Conservation (phyloP, 2,329 filamentous ascomycete species). For the Neophaeococcomyces mojaviensis region DNA sequence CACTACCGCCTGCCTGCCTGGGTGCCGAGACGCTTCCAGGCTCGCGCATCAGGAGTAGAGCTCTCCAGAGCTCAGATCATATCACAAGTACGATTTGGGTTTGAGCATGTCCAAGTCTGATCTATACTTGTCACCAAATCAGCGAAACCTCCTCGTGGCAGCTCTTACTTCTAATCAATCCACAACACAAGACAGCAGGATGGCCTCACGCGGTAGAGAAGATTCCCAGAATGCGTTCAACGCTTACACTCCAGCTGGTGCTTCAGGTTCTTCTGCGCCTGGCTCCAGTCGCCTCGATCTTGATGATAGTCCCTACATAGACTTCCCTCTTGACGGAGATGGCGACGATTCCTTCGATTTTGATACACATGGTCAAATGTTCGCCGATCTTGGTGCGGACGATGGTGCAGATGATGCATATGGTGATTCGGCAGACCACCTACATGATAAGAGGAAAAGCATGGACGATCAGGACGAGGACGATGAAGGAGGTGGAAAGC, state of each 20-base stretch:
- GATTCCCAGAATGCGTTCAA: background rate
- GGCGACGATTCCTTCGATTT: conserved; percentile 67
- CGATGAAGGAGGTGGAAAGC: conserved; percentile 61
- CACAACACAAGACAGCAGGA: conserved; percentile 6
- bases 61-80: background rate
- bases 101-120: conserved; percentile 32
- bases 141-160: conserved; percentile 68
- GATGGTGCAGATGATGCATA: conserved; percentile 31
- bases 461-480: conserved; percentile 48
- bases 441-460: conserved; percentile 55
- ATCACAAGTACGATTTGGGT: background rate
- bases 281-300: conserved; percentile 42
- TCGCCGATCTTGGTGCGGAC: conserved; percentile 60
- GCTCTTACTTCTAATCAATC: conserved; percentile 64
- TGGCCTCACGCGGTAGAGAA: background rate
- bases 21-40: background rate
- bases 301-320: conserved; percentile 73
- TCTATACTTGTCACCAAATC: conserved; percentile 66
- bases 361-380: conserved; percentile 59
- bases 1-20: background rate
- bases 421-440: conserved; percentile 19
- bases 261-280: conserved; percentile 27
- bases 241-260: background rate
- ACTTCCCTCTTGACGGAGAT: conserved; percentile 73
- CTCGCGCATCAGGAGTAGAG: background rate